These are phyloP conservation scores for Rhodotorula taiwanensis DNA, from an alignment of 768 basidiomycete species.

Conservation along the genomic window DNA sequence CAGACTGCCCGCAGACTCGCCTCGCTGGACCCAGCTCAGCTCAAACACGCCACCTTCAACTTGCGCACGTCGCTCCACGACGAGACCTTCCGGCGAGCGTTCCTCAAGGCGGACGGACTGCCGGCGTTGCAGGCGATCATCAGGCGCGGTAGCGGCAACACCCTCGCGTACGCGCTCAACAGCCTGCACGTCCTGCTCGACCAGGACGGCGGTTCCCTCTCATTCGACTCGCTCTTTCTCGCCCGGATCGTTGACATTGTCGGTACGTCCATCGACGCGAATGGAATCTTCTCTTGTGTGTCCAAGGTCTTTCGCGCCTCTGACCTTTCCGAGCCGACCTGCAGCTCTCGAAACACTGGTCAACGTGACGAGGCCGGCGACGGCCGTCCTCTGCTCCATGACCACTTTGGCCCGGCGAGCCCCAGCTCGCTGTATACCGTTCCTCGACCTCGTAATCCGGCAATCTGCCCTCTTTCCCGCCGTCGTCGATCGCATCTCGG, in stretches of 20 bases:
- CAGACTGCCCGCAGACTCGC: slow-evolving; percentile 67
- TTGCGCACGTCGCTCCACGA: slow-evolving; percentile 64
- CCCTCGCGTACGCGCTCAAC: slow-evolving; percentile 75
- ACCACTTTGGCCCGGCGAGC: slow-evolving; percentile 46
- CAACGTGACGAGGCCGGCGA: slow-evolving; percentile 87
- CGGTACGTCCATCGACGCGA: slow-evolving; percentile 1
- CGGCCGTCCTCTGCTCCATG: slow-evolving; percentile 77
- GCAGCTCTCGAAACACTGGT: slow-evolving; percentile 70
- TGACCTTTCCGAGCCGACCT: neutral
- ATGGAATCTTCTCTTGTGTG: too few relatives aligned
- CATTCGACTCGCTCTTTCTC: slow-evolving; percentile 66
- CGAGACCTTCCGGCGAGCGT: slow-evolving; percentile 47
- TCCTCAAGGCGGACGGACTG: slow-evolving; percentile 67
- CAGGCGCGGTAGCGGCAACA: slow-evolving; percentile 64
- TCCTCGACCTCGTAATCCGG: slow-evolving; percentile 73
- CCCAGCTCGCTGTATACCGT: slow-evolving; percentile 68
- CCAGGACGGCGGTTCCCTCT: slow-evolving; percentile 67
- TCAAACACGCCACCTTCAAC: slow-evolving; percentile 65
- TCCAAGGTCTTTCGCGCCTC: neutral
- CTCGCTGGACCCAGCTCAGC: slow-evolving; percentile 55
- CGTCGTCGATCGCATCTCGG: slow-evolving; percentile 70
- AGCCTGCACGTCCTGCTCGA: slow-evolving; percentile 86
- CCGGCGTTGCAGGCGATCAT: slow-evolving; percentile 65
- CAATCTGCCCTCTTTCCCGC: slow-evolving; percentile 66
- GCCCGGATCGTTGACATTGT: slow-evolving; percentile 28